phyloP scores from a whole-genome alignment of 108 stramenopile genomes.

The Fragilaria crotonensis region DNA sequence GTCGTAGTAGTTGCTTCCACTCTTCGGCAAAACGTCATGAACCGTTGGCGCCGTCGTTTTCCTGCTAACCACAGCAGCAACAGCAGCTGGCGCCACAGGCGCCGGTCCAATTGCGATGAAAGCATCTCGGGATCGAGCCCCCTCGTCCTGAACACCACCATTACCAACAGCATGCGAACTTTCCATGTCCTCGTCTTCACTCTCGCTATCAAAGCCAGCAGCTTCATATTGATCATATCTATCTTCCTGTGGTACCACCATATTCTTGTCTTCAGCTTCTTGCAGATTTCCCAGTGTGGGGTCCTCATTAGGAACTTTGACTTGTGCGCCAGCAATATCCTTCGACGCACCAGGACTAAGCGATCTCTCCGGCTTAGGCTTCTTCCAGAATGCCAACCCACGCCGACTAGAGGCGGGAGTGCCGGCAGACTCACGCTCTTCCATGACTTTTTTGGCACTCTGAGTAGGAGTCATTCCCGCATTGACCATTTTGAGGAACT shows the following conservation, averaged over 20 bases:
- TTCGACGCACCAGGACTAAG: not conserved
- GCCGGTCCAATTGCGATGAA: no score
- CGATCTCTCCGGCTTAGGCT: not conserved
- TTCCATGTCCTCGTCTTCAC: not conserved
- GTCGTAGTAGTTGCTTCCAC: slow-evolving; percentile 64
- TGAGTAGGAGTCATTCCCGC: slow-evolving; percentile 44
- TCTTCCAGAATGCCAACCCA: not conserved
- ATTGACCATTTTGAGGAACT: slow-evolving; percentile 68
- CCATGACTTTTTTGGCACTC: slow-evolving; percentile 17
- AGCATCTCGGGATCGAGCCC: not conserved
- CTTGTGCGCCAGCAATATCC: no score
- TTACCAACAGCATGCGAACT: not conserved
- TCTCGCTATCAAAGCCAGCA: not conserved
- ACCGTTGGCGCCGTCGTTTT: not conserved
- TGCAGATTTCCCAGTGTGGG: no score
- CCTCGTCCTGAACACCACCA: not conserved
- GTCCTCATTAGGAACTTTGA: no score
- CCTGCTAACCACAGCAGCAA: not conserved
- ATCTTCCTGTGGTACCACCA: not conserved
- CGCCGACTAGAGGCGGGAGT: not conserved
- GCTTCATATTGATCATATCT: not conserved
- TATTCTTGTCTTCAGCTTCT: no score
- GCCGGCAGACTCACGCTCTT: slow-evolving; percentile 22
- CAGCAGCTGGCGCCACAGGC: not conserved
- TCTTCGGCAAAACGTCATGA: slow-evolving; percentile 26